These are phyloP conservation scores for Aphanomyces euteiches DNA, from an alignment of 352 stramenopile genomes.

Conservation along the genomic window DNA sequence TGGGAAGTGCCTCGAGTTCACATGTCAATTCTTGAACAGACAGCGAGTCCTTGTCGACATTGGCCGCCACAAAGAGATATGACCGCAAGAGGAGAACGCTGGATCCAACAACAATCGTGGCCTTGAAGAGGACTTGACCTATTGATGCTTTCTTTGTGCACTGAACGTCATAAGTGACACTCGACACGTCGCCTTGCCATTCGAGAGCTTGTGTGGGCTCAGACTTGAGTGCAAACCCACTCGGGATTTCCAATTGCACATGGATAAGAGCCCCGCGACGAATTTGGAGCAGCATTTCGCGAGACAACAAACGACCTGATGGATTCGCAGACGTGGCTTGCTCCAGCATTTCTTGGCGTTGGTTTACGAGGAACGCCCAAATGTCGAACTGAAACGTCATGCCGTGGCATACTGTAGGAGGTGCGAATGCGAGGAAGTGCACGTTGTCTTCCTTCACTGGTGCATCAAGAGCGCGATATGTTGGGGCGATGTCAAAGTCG, in stretches of 20 bases:
- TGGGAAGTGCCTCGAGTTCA: constrained; percentile 67
- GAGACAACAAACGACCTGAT: constrained; percentile 43
- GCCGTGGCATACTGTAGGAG: constrained; percentile 49
- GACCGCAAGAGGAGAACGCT: constrained; percentile 64
- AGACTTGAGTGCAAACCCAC: constrained; percentile 57
- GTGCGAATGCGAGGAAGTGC: constrained; percentile 75
- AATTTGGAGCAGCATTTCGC: constrained; percentile 62
- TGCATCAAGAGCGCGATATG: not conserved
- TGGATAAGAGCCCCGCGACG: constrained; percentile 72
- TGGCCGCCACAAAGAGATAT: constrained; percentile 48
- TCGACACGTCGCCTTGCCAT: constrained; percentile 69
- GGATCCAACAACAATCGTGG: constrained; percentile 62
- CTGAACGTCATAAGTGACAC: constrained; percentile 59
- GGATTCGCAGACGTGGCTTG: constrained; percentile 43
- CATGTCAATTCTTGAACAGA: constrained; percentile 41
- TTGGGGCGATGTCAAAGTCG: not conserved
- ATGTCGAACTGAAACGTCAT: constrained; percentile 68
- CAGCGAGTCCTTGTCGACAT: constrained; percentile 42
- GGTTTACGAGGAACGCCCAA: constrained; percentile 70
- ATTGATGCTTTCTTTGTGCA: constrained; percentile 51
- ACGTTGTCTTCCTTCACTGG: constrained; percentile 44
- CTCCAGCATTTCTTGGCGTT: constrained; percentile 64
- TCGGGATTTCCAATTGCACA: constrained; percentile 59
- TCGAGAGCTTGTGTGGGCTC: constrained; percentile 63
- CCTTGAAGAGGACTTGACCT: constrained; percentile 66